Evolutionary conservation across 768 basidiomycete species (phyloP), one percentile per base, ranked within the genome.

Genomic region (Mycena albidolilacea): DNA sequence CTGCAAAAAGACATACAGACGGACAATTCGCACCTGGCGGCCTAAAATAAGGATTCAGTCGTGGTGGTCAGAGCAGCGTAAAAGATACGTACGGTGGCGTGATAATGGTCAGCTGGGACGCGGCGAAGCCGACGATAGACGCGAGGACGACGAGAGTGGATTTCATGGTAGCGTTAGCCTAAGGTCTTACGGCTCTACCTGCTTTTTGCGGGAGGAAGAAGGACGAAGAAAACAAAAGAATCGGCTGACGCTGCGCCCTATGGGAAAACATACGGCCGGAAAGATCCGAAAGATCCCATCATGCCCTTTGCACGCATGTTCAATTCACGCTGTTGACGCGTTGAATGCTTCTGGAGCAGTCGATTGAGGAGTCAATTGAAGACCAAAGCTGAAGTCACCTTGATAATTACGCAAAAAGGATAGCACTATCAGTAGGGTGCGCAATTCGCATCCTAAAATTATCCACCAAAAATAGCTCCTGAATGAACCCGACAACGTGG

Each of bases 61-160:
- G 41, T 14, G 6, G 21, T 23, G 12, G 58, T 39, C 9, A 30
- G 7, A 41, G 57, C 50, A 43, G 71, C 66, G 63, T 67, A 50
- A 50, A 48, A 60, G 9, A 2, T 37, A 60, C 74, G n/a, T 67
- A 75, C 73, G n/a, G 44, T 7, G 74, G 74, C n/a, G 74, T 75
- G n/a, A 52, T 57, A 64, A 74, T 74, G 19, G 21, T 21, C 3
- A 23, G 7, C 52, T 77, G 76, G 21, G 61, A 69, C 2, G 50
- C 8, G 35, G 55, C 74, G n/a, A 50, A 59, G 30, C 44, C 69
- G 43, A 73, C 41, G 71, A 72, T 37, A 0, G 71, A 69, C 2
- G 69, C 74, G 44, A 64, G 37, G 9, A 69, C 48, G 48, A 66
- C 19, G 35, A 75, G 62, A 35, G 71, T 39, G 50, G 65, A 67